Conservation (phyloP, 352 stramenopile genomes). For the Globisporangium carolinianum region DNA sequence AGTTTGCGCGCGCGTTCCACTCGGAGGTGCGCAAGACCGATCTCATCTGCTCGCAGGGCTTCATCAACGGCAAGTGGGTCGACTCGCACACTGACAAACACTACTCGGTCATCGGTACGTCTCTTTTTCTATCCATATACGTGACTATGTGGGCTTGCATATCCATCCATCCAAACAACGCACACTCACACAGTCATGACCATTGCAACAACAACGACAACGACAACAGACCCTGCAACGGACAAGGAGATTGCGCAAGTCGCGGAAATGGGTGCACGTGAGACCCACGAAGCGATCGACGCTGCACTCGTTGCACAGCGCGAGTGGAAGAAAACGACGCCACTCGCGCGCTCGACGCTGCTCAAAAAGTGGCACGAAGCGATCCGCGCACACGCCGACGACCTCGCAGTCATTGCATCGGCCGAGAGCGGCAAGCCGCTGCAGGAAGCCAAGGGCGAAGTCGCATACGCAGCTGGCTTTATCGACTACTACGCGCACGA, state of each 20-base stretch:
- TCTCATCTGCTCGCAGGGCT: constrained; percentile 66
- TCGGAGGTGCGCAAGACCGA: constrained; percentile 49
- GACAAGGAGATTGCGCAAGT: constrained; percentile 66
- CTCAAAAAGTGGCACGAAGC: constrained; percentile 79
- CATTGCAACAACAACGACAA: constrained; percentile 2
- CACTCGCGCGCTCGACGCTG: constrained; percentile 53
- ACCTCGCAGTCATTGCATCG: constrained; percentile 92
- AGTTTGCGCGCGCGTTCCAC: constrained; percentile 26
- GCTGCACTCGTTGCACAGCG: constrained; percentile 56
- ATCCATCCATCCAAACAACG: background rate
- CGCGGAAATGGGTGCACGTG: constrained; percentile 53
- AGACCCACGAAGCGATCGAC: constrained; percentile 70
- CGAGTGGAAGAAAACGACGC: constrained; percentile 66
- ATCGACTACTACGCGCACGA: constrained; percentile 97
- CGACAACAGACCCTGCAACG: constrained; percentile 54
- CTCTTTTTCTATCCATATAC: background rate
- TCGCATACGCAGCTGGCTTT: constrained; percentile 92
- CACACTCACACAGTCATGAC: too few relatives aligned
- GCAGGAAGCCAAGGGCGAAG: constrained; percentile 90
- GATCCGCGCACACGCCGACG: constrained; percentile 61
- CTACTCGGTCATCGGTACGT: constrained; percentile 57
- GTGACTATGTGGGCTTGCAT: background rate
- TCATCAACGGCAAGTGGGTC: constrained; percentile 77
- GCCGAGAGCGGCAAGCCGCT: constrained; percentile 97
- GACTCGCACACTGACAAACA: constrained; percentile 43